These are phyloP conservation scores for Exophiala dermatitidis DNA, from an alignment of 2,329 filamentous ascomycete genomes.

Conservation along the genomic window DNA sequence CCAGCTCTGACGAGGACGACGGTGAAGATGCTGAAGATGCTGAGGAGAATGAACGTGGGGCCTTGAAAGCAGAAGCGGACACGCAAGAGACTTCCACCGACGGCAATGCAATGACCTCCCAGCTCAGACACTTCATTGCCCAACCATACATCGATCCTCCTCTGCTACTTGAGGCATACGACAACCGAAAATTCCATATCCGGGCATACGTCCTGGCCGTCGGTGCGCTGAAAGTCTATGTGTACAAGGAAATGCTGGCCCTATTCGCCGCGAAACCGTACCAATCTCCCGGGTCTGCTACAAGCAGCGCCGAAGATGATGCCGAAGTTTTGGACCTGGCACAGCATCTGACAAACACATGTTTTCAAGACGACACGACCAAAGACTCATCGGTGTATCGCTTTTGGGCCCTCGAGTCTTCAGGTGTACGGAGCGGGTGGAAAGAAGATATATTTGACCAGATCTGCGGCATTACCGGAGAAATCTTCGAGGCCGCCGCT, in stretches of 20 bases:
- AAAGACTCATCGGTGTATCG: slow-evolving; percentile 52
- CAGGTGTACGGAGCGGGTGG: slow-evolving; percentile 36
- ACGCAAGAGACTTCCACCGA: slow-evolving; percentile 24
- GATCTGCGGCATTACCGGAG: slow-evolving; percentile 65
- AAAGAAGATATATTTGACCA: slow-evolving; percentile 62
- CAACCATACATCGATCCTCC: slow-evolving; percentile 92
- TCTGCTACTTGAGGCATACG: slow-evolving; percentile 59
- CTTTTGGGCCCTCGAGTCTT: slow-evolving; percentile 62
- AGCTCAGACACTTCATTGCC: slow-evolving; percentile 90
- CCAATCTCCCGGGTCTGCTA: slow-evolving; percentile 44
- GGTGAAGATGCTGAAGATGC: slow-evolving; percentile 33
- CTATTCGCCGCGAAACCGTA: slow-evolving; percentile 79
- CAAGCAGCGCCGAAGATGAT: slow-evolving; percentile 29
- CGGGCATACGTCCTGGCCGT: slow-evolving; percentile 80
- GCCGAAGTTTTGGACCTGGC: slow-evolving; percentile 51
- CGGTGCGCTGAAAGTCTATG: slow-evolving; percentile 71
- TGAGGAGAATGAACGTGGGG: slow-evolving; percentile 15
- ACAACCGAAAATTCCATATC: slow-evolving; percentile 84
- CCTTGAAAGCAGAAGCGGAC: too few relatives aligned
- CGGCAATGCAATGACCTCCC: slow-evolving; percentile 66
- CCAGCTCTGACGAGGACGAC: slow-evolving; percentile 56
- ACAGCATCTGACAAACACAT: slow-evolving; percentile 89
- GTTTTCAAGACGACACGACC: slow-evolving; percentile 60
- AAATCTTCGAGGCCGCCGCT: slow-evolving; percentile 80
- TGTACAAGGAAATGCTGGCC: slow-evolving; percentile 86